These are phyloP conservation scores for Bipolaris oryzae DNA, from an alignment of 2,329 filamentous ascomycete genomes.

Conservation along the genomic window DNA sequence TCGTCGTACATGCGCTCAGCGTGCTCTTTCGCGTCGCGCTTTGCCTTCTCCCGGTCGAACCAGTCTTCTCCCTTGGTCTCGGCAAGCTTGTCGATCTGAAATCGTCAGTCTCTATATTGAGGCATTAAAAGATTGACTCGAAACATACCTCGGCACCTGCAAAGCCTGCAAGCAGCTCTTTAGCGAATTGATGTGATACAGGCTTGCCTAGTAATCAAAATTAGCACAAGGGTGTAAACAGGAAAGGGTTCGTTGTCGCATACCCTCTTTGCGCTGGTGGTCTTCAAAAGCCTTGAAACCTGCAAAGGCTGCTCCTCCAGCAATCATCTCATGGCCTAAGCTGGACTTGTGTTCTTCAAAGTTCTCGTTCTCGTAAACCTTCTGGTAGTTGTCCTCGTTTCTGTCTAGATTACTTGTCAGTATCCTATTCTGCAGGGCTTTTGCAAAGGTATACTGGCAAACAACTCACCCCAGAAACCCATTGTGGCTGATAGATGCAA, in stretches of 20 bases:
- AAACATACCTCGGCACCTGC: constrained; percentile 69
- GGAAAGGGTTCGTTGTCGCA: constrained; percentile 17
- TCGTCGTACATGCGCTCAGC: constrained; percentile 57
- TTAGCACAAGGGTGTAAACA: constrained; percentile 1
- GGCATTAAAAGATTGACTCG: background rate
- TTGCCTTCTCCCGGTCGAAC: constrained; percentile 56
- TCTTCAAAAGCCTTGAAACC: constrained; percentile 83
- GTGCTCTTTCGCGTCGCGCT: constrained; percentile 52
- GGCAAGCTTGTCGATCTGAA: constrained; percentile 66
- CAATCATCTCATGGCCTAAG: constrained; percentile 74
- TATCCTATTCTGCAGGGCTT: background rate
- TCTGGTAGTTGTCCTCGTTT: constrained; percentile 59
- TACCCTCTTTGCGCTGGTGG: constrained; percentile 72
- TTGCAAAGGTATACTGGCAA: background rate
- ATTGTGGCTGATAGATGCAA: constrained; percentile 30
- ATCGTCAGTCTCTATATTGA: background rate
- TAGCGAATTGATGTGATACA: constrained; percentile 75
- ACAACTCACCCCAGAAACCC: constrained; percentile 52
- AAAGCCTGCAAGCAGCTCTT: constrained; percentile 75
- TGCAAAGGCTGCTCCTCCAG: constrained; percentile 76
- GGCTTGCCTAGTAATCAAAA: constrained; percentile 62
- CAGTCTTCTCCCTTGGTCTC: constrained; percentile 61
- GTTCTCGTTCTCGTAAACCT: constrained; percentile 59
- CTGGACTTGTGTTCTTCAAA: constrained; percentile 63
- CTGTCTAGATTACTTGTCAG: constrained; percentile 50